phyloP scores from a whole-genome alignment of 164 flowering plant species.

The Pachysandra terminalis region DNA sequence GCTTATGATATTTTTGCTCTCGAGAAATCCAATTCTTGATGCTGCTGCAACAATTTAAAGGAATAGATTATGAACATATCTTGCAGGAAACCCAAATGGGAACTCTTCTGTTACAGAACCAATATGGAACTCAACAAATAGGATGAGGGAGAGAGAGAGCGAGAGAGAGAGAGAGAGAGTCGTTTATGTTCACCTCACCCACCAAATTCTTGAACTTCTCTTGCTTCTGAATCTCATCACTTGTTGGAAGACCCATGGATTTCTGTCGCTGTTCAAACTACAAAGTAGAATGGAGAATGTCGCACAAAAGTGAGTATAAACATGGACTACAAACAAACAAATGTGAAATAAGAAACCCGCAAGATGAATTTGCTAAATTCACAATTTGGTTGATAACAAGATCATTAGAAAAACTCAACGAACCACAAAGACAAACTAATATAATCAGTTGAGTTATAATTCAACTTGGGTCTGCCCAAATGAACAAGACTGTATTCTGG shows the following conservation, averaged over 20 bases:
- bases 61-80: too few species aligned
- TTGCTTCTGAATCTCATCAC: constrained; percentile 87
- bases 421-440: too few species aligned
- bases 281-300: neutral
- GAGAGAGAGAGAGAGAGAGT: too few species aligned
- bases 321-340: too few species aligned
- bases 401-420: too few species aligned
- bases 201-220: constrained; percentile 87
- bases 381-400: too few species aligned
- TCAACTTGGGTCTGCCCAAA: too few species aligned
- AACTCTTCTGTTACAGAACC: neutral
- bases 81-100: neutral
- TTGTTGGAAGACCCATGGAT: constrained; percentile 88
- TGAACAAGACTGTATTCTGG: too few species aligned
- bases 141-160: neutral
- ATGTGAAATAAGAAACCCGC: too few species aligned
- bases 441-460: too few species aligned
- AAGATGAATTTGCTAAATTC: too few species aligned
- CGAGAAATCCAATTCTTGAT: constrained; percentile 92
- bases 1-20: constrained; percentile 50
- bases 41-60: too few species aligned
- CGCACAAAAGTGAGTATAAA: neutral
- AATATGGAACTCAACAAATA: neutral
- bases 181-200: constrained; percentile 72
- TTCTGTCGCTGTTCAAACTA: constrained; percentile 97